Evolutionary conservation across 225 moss, liverwort and hornwort species (phyloP), one percentile per base, ranked within the genome.

Genomic region (Rhytidiadelphus loreus): DNA sequence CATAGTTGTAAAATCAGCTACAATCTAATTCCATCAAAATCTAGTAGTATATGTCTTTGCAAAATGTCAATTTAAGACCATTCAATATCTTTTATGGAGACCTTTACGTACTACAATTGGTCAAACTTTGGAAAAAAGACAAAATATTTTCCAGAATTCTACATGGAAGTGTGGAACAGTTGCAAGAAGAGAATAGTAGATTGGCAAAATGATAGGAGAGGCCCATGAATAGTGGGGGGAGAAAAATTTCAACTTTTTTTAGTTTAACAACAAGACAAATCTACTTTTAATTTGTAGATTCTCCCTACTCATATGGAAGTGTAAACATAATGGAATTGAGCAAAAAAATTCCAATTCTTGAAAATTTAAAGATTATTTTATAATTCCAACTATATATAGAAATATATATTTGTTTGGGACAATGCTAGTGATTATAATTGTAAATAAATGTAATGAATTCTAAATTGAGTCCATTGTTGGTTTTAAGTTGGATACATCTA

Each of bases 261-360:
- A 13, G 1, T 68, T 39, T 69, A 24, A 39, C 23, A 39, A 13
- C 2, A 39, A 39, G 4, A 23, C 13, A 69, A 13, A 69, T 23
- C 39, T 69, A 39, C 13, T 6, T 1, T 4, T 23, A 39, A 22
- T 39, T 39, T 24, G 13, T 69, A 24, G 39, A 39, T 39, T 69
- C 13, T 69, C 7, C 8, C 24, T 69, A 39, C 7, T 39, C 13
- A 14, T 12, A 69, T 6, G 2, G 23, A 39, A 39, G 3, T 13
- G 7, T 24, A 13, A 69, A 24, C 24, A 39, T 24, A 2, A 4
- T 69, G 1, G 13, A 23, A n/a, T 13, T 68, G 0, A 0, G 13
- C 2, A 2, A 68, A 23, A 68, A 2, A 12, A n/a, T 22, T 12
- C 7, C 0, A 0, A 65, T 35, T 19, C 1, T 0, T 3, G 3